These are phyloP conservation scores for Leishmania tropica DNA, from an alignment of 208 protist genomes.

Conservation along the genomic window DNA sequence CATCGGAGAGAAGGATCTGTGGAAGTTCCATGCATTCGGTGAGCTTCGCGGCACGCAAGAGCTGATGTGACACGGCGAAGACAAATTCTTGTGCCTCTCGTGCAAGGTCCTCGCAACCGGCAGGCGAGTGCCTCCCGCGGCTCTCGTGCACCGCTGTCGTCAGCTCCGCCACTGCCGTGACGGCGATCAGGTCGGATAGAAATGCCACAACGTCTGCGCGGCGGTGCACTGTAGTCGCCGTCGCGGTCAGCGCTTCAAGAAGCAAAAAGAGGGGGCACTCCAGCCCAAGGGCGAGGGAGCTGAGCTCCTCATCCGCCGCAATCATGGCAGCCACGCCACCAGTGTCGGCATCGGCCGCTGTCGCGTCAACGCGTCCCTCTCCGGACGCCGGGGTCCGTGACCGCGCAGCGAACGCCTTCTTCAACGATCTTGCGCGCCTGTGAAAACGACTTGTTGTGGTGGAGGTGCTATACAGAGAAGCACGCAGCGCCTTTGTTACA, in stretches of 20 bases:
- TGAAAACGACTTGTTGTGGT: slow-evolving; percentile 19
- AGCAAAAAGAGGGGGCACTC: slow-evolving; percentile 31
- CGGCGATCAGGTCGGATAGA: slow-evolving; percentile 35
- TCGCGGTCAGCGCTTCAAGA: slow-evolving; percentile 43
- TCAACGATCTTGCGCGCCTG: slow-evolving; percentile 6
- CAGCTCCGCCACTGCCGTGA: slow-evolving; percentile 33
- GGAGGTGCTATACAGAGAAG: slow-evolving; percentile 11
- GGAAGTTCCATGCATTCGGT: slow-evolving; percentile 71
- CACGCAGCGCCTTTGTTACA: slow-evolving; percentile 24
- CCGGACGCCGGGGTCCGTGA: background rate
- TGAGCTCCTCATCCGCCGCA: slow-evolving; percentile 9
- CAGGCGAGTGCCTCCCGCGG: background rate
- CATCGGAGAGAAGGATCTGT: slow-evolving; percentile 54
- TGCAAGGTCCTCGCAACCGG: no score
- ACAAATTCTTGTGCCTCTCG: slow-evolving; percentile 22
- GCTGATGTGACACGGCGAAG: slow-evolving; percentile 46
- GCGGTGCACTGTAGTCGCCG: slow-evolving; percentile 43
- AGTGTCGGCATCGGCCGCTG: background rate
- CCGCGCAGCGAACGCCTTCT: slow-evolving; percentile 4
- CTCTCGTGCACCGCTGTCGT: background rate
- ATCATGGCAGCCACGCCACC: background rate
- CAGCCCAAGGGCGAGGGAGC: slow-evolving; percentile 13
- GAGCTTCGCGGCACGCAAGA: slow-evolving; percentile 60
- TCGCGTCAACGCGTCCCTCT: background rate
- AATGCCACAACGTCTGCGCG: slow-evolving; percentile 40